A percentile compares a stretch with the other conserved stretches of the same genome.
phyloP scores from a whole-genome alignment of 345 rosid species.

The Conringia planisiliqua region DNA sequence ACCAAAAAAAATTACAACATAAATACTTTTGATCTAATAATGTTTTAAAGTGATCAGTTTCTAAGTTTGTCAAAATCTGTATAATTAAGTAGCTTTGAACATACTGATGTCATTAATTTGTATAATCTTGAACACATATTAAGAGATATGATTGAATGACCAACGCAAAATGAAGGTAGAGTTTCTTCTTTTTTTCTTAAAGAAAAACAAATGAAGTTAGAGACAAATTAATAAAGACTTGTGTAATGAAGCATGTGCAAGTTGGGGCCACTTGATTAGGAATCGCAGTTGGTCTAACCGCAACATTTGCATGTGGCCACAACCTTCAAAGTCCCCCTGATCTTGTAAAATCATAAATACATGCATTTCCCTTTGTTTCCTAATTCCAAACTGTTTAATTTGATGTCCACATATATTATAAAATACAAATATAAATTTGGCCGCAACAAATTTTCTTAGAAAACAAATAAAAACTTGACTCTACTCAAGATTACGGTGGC shows the following conservation, averaged over 20 bases:
- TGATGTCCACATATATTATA: conserved; percentile 17
- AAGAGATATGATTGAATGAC: neutral
- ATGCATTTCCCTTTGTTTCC: neutral
- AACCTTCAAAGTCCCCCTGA: conserved; percentile 28
- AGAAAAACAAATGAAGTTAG: conserved; percentile 4
- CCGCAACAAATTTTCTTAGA: neutral
- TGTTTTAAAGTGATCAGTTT: neutral
- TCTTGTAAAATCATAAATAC: conserved; percentile 24
- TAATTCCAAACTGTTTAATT: neutral
- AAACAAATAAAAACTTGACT: neutral
- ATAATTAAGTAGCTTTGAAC: neutral
- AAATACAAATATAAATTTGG: neutral
- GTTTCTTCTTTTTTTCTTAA: too few species aligned
- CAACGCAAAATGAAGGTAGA: conserved; percentile 5
- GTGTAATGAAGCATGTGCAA: conserved; percentile 42
- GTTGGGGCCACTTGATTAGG: conserved; percentile 35
- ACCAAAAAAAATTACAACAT: neutral
- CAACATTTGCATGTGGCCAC: conserved; percentile 67
- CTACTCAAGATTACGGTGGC: conserved; percentile 23
- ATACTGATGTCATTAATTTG: neutral
- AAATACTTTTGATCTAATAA: neutral
- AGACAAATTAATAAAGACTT: conserved; percentile 32
- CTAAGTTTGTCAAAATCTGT: neutral
- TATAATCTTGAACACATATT: neutral
- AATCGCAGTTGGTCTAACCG: conserved; percentile 39